Evolutionary conservation across 352 stramenopile species (phyloP).

Genomic region (Phytophthora parvispora): DNA sequence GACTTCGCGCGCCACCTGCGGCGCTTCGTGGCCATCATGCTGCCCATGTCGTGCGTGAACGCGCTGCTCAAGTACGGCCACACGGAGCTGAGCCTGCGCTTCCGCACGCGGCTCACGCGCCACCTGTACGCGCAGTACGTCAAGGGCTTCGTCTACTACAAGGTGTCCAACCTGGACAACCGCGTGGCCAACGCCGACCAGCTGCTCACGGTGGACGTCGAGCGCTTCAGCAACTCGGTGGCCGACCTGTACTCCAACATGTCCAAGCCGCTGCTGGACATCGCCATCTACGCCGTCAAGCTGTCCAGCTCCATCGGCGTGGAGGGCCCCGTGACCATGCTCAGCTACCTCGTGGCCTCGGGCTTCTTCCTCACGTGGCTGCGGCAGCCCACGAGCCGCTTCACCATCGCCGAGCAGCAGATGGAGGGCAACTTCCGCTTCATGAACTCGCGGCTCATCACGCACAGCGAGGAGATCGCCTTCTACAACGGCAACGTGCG

Average conservation of each 20-base stretch:
- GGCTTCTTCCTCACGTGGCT: conserved; percentile 83
- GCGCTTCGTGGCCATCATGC: conserved; percentile 82
- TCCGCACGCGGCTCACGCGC: conserved; percentile 82
- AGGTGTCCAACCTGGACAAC: conserved; percentile 92
- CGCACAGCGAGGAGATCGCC: conserved; percentile 92
- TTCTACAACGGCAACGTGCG: conserved; percentile 93
- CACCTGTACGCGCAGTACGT: conserved; percentile 90
- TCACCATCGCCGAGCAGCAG: conserved; percentile 86
- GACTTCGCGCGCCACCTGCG: conserved; percentile 76
- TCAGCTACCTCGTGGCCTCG: conserved; percentile 74
- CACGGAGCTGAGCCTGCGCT: conserved; percentile 85
- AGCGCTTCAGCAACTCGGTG: conserved; percentile 86
- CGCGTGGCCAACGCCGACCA: conserved; percentile 92
- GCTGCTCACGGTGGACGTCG: conserved; percentile 88
- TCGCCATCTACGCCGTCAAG: conserved; percentile 79
- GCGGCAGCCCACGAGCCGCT: conserved; percentile 74
- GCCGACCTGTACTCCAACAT: conserved; percentile 92
- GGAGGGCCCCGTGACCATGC: conserved; percentile 76
- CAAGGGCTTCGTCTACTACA: conserved; percentile 92
- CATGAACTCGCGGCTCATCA: conserved; percentile 91
- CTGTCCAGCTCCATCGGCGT: conserved; percentile 78
- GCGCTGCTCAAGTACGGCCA: conserved; percentile 86
- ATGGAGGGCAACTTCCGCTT: conserved; percentile 89
- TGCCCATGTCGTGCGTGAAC: conserved; percentile 86
- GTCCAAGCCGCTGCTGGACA: conserved; percentile 89